Evolutionary conservation across 129 eudicot genomes (phyloP).

Genomic region (Glebionis coronaria): DNA sequence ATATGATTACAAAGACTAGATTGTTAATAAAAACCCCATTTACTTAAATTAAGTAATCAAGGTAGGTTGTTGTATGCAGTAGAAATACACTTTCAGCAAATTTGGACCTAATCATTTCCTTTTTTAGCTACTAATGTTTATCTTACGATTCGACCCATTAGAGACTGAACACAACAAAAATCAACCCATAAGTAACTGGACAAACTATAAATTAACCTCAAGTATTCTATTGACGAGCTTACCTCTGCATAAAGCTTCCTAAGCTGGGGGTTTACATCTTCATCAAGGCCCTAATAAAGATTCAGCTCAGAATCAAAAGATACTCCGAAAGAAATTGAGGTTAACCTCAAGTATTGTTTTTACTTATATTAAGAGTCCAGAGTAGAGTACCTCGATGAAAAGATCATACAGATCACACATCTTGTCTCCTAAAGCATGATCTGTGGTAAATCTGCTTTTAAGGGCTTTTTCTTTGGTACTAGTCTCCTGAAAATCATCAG

Average conservation of each 20-base stretch:
- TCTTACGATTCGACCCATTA: too few species aligned
- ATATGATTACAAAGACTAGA: too few species aligned
- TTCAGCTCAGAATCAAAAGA: slow-evolving; percentile 21
- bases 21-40: too few species aligned
- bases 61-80: too few species aligned
- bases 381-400: slow-evolving; percentile 58
- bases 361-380: neutral
- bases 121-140: too few species aligned
- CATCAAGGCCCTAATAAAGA: slow-evolving; percentile 69
- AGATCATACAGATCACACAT: slow-evolving; percentile 87
- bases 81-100: too few species aligned
- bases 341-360: neutral
- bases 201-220: too few species aligned
- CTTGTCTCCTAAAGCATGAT: slow-evolving; percentile 79
- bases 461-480: slow-evolving; percentile 42
- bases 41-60: too few species aligned
- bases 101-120: too few species aligned
- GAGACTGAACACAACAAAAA: too few species aligned
- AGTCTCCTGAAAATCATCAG: slow-evolving; percentile 78
- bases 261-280: slow-evolving; percentile 81
- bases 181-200: too few species aligned
- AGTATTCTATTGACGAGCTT: slow-evolving; percentile 8
- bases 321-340: slow-evolving; percentile 1
- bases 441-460: slow-evolving; percentile 58
- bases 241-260: slow-evolving; percentile 90